Base-by-base conservation (phyloP, 257 asterid species). In the Rhazya stricta region DNA sequence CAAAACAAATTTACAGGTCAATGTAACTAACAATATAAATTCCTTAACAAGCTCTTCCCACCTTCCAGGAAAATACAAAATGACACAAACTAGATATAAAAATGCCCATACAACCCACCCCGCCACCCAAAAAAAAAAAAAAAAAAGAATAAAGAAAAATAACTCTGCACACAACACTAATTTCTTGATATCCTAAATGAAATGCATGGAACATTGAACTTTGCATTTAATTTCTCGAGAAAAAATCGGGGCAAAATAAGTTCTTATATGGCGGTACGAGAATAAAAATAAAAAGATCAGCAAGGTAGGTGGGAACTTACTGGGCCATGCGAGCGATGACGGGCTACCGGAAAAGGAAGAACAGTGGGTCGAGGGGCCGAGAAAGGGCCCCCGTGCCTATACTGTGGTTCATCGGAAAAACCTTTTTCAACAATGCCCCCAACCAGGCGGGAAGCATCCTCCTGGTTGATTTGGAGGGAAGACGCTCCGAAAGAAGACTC, bases 381-480 rank as follows among this genome's bases (percentile, higher is more conserved):
- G 42, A 83, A 72, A n/a, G 85, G 88, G 45, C 72, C 57, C 75
- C 71, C 11, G 54, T 86, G 82, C 75, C 71, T 43, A 30, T 67
- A 53, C 45, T 53, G 78, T 5, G 70, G 78, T 63, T 66, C 75
- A 53, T 81, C 85, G 3, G 91, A 81, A 81, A 92, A 92, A 11
- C 98, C 98, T 83, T 94, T 94, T 82, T 94, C 97, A 23, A 94
- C 84, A 80, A 91, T 86, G 80, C 97, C 93, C 16, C 96, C 97
- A 67, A 94, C 76, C 29, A 91, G 82, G 63, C 83, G 75, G 37
- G 86, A 81, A 51, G 89, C 94, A 48, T 86, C 94, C 43, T 79
- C 81, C 60, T 71, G 89, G 36, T 75, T 74, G 21, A 80, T 56
- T 76, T 78, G 86, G 51, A 77, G 81, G 2, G 79, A 69, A 71